A percentile compares a stretch with the other conserved stretches of the same genome.
Evolutionary conservation across 495 filamentous ascomycete genomes (phyloP).

Genomic region (Neurospora sp.): DNA sequence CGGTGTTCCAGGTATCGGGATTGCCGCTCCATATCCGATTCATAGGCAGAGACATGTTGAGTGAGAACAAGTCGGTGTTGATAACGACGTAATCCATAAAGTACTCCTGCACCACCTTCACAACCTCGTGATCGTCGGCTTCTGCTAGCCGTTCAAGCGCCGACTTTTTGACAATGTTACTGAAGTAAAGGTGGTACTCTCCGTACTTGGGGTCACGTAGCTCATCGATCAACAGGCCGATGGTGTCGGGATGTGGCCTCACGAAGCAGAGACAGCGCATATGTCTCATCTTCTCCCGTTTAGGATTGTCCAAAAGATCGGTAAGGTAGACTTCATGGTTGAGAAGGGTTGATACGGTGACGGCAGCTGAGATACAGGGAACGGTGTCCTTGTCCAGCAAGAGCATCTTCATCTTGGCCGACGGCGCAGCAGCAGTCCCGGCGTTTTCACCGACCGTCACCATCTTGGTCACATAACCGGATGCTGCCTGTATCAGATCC

Average conservation of each 20-base stretch:
- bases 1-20: conserved; percentile 83
- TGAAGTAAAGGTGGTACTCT: conserved; percentile 95
- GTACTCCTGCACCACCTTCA: conserved; percentile 83
- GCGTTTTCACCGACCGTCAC: conserved; percentile 73
- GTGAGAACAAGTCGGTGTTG: conserved; percentile 85
- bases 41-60: conserved; percentile 64
- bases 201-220: conserved; percentile 94
- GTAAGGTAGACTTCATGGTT: conserved; percentile 97
- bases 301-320: conserved; percentile 83
- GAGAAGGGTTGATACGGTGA: conserved; percentile 90
- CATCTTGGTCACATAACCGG: conserved; percentile 97
- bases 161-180: conserved; percentile 94
- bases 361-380: conserved; percentile 83
- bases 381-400: conserved; percentile 93
- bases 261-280: conserved; percentile 89
- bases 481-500: conserved; percentile 88
- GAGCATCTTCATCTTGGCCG: conserved; percentile 97
- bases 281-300: conserved; percentile 96
- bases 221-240: conserved; percentile 91
- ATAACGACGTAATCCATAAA: conserved; percentile 92
- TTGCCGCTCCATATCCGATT: conserved; percentile 69
- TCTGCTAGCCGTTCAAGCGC: conserved; percentile 90
- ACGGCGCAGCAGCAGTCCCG: conserved; percentile 45
- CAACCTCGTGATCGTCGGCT: conserved; percentile 96
- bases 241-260: conserved; percentile 78